Evolutionary conservation across 2,329 filamentous ascomycete species (phyloP), one percentile per base, ranked within the genome.

Genomic region (Claviceps humidiphila): DNA sequence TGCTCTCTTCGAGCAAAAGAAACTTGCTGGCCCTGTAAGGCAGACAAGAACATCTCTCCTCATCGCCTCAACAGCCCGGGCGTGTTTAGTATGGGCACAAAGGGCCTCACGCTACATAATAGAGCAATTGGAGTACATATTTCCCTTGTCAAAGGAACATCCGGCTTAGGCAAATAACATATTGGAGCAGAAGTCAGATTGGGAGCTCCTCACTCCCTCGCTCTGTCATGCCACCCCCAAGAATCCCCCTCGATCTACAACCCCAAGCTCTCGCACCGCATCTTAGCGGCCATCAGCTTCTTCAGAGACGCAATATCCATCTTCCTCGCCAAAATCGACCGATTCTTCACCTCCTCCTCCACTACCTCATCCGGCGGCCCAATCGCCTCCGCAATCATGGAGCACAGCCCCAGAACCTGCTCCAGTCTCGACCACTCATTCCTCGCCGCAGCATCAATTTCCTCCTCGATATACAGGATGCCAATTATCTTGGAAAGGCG

Each of bases 381-480:
- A 9, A 59, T 58, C 37, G 54, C 50, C 41, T 62, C 61, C 0
- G 59, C 55, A n/a, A 66, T 56, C 16, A 61, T 52, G 1, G 58
- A 60, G 52, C 61, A 65, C 16, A 65, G 47, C 6, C 56, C 55
- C 9, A 60, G 58, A 16, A 60, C 61, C 17, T 56, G 55, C 20
- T 54, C 51, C 43, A 67, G 55, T 24, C 65, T 58, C 1, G 55
- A 52, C 59, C 59, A 66, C 16, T 66, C 56, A 1, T 55, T 53
- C 13, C 43, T 52, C 11, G 45, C 48, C 30, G 66, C 52, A 3
- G 59, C 59, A 7, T 42, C 52, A 38, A 59, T 46, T 55, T 68
- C 65, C 49, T 68, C 66, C 4, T 54, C 51, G 5, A 63, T 24
- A 17, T 59, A 65, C 5, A 63, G 51, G 17, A 67, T 60, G 14